Percentiles rank a stretch among this genome's conserved stretches.
Conservation (phyloP, 2,329 filamentous ascomycete genomes). For the Sarocladium strictum region DNA sequence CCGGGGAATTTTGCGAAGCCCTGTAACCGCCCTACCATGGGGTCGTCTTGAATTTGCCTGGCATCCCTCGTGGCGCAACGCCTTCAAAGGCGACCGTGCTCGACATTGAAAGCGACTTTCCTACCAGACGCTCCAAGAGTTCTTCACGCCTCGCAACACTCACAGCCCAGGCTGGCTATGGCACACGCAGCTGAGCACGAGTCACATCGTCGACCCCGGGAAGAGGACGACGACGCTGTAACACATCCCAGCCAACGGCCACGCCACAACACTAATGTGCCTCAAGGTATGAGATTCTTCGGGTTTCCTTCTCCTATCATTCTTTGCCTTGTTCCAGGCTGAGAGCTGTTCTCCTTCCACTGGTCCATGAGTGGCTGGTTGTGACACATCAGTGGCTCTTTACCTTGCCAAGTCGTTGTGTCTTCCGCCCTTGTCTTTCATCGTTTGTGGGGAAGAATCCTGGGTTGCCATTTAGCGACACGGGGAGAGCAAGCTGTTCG, state of each 20-base stretch:
- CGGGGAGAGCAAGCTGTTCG: too few species aligned
- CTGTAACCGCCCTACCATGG: not conserved
- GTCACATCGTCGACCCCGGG: slow-evolving; percentile 1
- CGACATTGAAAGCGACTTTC: not conserved
- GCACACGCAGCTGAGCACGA: not conserved
- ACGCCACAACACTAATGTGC: slow-evolving; percentile 1
- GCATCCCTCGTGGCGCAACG: not conserved
- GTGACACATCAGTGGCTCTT: not conserved
- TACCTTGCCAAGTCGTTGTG: not conserved
- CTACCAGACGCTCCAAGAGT: not conserved
- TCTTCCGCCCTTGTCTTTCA: not conserved
- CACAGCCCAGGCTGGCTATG: not conserved
- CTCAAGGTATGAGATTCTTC: not conserved
- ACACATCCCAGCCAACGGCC: slow-evolving; percentile 3
- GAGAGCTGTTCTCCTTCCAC: not conserved
- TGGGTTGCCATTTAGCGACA: not conserved
- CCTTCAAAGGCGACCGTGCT: not conserved
- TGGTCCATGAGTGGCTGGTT: not conserved
- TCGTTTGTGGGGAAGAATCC: not conserved
- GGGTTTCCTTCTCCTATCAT: not conserved
- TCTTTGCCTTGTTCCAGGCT: not conserved
- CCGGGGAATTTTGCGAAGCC: not conserved
- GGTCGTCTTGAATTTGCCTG: not conserved
- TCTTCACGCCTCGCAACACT: too few species aligned
- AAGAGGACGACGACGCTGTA: not conserved